These are phyloP conservation scores for Limonomyces culmigenus DNA, from an alignment of 1,284 basidiomycete species.

Conservation along the genomic window DNA sequence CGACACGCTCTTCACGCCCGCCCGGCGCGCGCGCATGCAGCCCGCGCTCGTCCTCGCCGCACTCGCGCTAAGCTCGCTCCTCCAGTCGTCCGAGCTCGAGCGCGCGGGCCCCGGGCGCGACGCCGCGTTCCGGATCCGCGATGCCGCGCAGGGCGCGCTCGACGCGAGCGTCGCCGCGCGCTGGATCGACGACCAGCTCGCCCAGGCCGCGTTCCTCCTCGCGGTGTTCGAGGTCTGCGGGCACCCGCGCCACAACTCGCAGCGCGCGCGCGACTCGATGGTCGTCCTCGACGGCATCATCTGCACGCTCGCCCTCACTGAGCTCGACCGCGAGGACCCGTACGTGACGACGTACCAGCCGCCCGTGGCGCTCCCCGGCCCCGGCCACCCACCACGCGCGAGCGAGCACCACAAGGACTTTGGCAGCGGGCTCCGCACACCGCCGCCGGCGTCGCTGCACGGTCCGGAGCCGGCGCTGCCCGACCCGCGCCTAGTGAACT, in stretches of 20 bases:
- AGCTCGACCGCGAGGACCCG: conserved; percentile 24
- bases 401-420: too few relatives aligned
- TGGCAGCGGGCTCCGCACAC: too few relatives aligned
- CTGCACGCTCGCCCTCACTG: conserved; percentile 34
- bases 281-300: conserved; percentile 50
- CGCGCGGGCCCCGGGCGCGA: conserved; percentile 28
- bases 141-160: conserved; percentile 51
- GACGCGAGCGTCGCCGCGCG: conserved; percentile 52
- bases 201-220: conserved; percentile 59
- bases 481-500: neutral
- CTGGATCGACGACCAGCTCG: conserved; percentile 54
- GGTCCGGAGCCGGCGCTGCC: neutral
- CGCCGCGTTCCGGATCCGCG: conserved; percentile 37
- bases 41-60: conserved; percentile 47
- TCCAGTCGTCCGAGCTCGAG: conserved; percentile 49
- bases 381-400: neutral
- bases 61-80: conserved; percentile 49
- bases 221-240: conserved; percentile 55
- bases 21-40: conserved; percentile 37
- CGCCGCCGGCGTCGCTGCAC: too few relatives aligned
- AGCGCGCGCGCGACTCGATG: conserved; percentile 39
- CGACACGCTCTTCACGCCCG: conserved; percentile 34
- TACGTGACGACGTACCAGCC: conserved; percentile 11
- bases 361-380: neutral
- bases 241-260: conserved; percentile 38